Evolutionary conservation across 148 eudicot species (phyloP), one percentile per base, ranked within the genome.

Genomic region (Cornus florida): DNA sequence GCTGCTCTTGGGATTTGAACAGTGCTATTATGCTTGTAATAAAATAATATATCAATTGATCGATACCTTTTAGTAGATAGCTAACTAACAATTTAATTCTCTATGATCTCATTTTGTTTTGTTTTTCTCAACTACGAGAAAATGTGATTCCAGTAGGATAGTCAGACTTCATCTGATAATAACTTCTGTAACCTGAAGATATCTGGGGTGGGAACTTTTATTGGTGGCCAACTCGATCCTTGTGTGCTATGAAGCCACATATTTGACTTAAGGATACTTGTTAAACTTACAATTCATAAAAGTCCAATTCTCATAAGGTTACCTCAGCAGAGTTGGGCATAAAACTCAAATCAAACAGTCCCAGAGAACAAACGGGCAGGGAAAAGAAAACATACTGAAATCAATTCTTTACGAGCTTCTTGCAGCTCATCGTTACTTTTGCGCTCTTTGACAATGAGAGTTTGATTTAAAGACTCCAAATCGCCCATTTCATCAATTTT

Each of bases 401-500:
- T 91, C 73, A 96, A 78, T 78, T 75, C 86, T 82, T 90, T 89
- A 67, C 97, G 97, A 73, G 95, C 97, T 56, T 85, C 91, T 77
- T 93, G 94, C 76, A 96, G 86, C 85, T 96, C 98, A 35, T 93
- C 94, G 60, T 96, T 96, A 84, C 95, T 93, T 83, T 87, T 86
- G 22, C 93, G 93, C 85, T 96, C 91, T 79, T 86, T 92, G 9
- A 64, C 67, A 38, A 87, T 64, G 13, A 96, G 90, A 19, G 85
- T 83, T 69, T 84, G 88, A 78, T 90, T 87, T 79, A 93, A 39
- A 33, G 78, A 82, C 78, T 93, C 92, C 83, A 90, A 43, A 75
- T 79, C 74, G 7, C 70, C 71, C 89, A 90, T 79, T 20, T 87
- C 86, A 0, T 92, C 94, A 65, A 80, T 85, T 78, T 96, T 93